A percentile compares a stretch with the other conserved stretches of the same genome.
These are phyloP conservation scores for Entomortierella parvispora DNA, from an alignment of 192 early-diverging fungal species.

Conservation along the genomic window DNA sequence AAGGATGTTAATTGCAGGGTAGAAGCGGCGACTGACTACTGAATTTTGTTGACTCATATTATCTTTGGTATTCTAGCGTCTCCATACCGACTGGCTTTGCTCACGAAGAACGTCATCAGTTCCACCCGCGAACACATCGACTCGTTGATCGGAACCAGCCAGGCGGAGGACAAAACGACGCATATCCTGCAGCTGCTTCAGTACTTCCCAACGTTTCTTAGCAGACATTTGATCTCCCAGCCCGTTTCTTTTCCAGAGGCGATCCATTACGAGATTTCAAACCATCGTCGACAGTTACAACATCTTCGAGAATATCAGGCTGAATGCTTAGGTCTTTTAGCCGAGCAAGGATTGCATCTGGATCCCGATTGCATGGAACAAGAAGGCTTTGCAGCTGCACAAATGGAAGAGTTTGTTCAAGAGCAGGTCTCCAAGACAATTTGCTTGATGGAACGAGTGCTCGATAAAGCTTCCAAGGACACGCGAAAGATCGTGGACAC, in stretches of 20 bases:
- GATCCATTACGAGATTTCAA: slow-evolving; percentile 67
- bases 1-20: slow-evolving; percentile 18
- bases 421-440: slow-evolving; percentile 40
- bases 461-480: slow-evolving; percentile 43
- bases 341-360: slow-evolving; percentile 57
- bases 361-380: slow-evolving; percentile 44
- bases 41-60: slow-evolving; percentile 13
- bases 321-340: slow-evolving; percentile 69
- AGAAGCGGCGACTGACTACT: background rate
- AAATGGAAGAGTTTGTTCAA: slow-evolving; percentile 36
- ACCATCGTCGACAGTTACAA: slow-evolving; percentile 60
- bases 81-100: slow-evolving; percentile 22
- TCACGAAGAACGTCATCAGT: slow-evolving; percentile 15
- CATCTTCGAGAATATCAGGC: slow-evolving; percentile 67
- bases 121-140: slow-evolving; percentile 34
- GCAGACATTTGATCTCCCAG: slow-evolving; percentile 29
- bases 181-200: slow-evolving; percentile 21
- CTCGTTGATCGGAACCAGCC: slow-evolving; percentile 19
- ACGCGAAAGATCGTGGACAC: slow-evolving; percentile 12
- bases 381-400: background rate
- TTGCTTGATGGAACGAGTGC: slow-evolving; percentile 26
- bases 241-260: slow-evolving; percentile 54
- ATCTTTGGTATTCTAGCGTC: slow-evolving; percentile 14
- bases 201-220: slow-evolving; percentile 48
- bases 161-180: slow-evolving; percentile 2